Base-by-base conservation (phyloP, 2,329 filamentous ascomycete species). In the Penicillium sp. region DNA sequence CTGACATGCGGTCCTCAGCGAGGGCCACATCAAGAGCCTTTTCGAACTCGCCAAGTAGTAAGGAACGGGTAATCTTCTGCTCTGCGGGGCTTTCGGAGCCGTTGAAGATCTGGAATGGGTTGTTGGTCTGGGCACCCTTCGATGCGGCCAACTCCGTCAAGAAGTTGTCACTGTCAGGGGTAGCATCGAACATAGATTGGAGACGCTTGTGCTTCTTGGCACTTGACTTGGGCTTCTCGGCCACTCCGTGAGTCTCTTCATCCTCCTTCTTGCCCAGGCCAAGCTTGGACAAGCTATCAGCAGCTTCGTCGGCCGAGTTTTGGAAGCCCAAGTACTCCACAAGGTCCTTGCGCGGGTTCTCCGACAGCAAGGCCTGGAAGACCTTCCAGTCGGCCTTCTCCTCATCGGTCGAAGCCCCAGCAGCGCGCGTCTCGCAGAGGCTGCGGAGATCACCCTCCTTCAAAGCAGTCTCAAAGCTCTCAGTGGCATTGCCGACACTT, bases 361-460 rank as follows among this genome's bases (percentile, higher is more conserved):
- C 88, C 3, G 91, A 89, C 53, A 94, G 90, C 63, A 99, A 80
- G 1, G 93, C 95, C 77, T 95, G 89, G 76, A 99, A 92, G 40
- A 98, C 92, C 67, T 91, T 90, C 95, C 95, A 99, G 77, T 98
- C 94, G 4, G 91, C 91, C 82, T 93, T 97, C 76, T 98, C 95
- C 68, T 96, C 92, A 1, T 97, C 93, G 0, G 88, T 91, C 72
- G 88, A 88, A 19, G 93, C 90, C 64, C 88, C 82, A 28, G 88
- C 82, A 64, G 93, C 89, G 73, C 94, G 91, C 24, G 88, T 85
- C 72, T 93, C 88, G 74, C 93, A 97, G 63, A 99, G 91, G 45
- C 84, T 83, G 4, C 85, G 84, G 19, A 99, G 81, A 73, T 98
- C 88, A 26, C 93, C 93, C 59, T 87, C 85, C 72, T 89, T 86